Evolutionary conservation across 2,329 filamentous ascomycete genomes (phyloP).

Genomic region (Berkeleyomyces basicola): DNA sequence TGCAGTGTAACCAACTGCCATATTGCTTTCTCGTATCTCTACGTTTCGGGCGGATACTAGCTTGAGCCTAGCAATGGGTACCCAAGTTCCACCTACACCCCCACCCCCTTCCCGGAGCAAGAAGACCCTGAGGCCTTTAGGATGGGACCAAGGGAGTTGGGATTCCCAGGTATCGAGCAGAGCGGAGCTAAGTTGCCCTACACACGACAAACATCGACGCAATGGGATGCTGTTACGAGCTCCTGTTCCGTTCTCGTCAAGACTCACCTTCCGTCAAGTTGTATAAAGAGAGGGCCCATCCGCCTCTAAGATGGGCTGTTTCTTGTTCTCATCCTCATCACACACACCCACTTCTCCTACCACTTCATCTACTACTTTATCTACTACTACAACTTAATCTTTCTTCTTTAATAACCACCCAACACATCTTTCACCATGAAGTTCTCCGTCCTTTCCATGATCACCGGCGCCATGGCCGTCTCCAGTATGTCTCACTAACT

Average conservation of each 20-base stretch:
- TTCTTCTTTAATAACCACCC: neutral
- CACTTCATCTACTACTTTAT: neutral
- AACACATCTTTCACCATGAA: conserved; percentile 25
- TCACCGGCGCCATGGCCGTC: conserved; percentile 24
- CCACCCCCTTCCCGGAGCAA: neutral
- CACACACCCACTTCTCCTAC: neutral
- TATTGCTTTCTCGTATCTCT: neutral
- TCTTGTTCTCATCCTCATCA: neutral
- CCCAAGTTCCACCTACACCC: neutral
- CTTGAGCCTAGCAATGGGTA: neutral
- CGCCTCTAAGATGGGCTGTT: neutral
- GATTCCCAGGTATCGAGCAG: neutral
- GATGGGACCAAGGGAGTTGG: neutral
- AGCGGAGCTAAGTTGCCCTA: neutral
- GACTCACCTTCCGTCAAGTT: neutral
- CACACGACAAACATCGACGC: neutral
- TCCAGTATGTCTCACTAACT: conserved; percentile 18
- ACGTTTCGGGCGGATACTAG: neutral
- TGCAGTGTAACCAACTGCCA: no score
- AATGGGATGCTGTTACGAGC: neutral
- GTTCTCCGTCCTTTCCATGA: conserved; percentile 25
- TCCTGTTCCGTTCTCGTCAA: neutral
- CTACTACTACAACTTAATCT: neutral
- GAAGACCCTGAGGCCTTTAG: neutral
- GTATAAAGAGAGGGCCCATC: neutral